Base-by-base conservation (phyloP, 371 early-diverging fungal genomes). In the Rhizopus arrhizus region DNA sequence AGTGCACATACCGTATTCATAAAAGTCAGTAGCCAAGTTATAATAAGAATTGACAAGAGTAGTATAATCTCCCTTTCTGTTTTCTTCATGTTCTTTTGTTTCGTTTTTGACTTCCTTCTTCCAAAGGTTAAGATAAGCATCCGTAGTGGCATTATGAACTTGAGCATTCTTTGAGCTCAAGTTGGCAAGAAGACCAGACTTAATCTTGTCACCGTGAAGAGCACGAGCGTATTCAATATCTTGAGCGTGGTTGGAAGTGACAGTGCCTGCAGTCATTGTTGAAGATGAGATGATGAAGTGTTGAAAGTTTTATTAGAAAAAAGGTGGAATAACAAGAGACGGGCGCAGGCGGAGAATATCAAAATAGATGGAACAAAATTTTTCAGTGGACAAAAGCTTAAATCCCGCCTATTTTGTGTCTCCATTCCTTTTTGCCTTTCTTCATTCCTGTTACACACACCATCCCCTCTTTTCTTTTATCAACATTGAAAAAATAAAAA, bases 1-100 rank as follows among this genome's bases (percentile, higher is more conserved):
- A 46, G 40, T 36, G n/a, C 32, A 38, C 36, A 58, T 70, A 73
- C 75, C 74, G 57, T 85, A 86, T 78, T 90, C 90, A 73, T 91
- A 92, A 59, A 92, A 90, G 60, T 92, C 92, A n/a, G 92, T 92
- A 41, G 87, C 89, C 68, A 91, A 80, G 69, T 91, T 88, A 61
- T 92, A 92, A 66, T 89, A 92, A 38, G 89, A 83, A 74, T 92
- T 92, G 62, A 90, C 87, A 62, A 92, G 75, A 29, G 73, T 74
- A 58, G 88, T 89, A 73, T 89, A 90, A 54, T 85, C 77, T 49
- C 63, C 61, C 15, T 75, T 67, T 58, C 91, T 77, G 62, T 84
- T 79, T 41, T 66, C 59, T 47, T 80, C 80, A 41, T 78, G 80
- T 33, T 75, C 78, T 55, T 77, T 73, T 38, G 68, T 76, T 56